Evolutionary conservation across 805 yeast species (phyloP).

Genomic region (Metschnikowia aberdeeniae): DNA sequence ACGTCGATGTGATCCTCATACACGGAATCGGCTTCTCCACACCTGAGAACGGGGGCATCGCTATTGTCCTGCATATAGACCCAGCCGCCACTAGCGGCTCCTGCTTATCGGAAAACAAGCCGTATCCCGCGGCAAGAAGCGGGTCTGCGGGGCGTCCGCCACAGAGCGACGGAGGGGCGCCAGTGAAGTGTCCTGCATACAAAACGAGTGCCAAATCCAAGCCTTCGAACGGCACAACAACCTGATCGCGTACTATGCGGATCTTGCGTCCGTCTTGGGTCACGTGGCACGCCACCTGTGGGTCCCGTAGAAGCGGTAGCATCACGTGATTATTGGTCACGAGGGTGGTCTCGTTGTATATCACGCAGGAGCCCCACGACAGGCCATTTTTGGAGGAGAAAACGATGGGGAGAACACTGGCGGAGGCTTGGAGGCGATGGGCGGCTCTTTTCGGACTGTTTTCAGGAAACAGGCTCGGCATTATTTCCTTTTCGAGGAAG

Average conservation of each 20-base stretch:
- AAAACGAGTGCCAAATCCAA: conserved; percentile 37
- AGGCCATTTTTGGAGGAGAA: background rate
- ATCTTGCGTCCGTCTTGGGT: conserved; percentile 2
- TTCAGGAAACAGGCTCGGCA: too few relatives aligned
- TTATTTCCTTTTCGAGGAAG: background rate
- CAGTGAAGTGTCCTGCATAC: conserved; percentile 2
- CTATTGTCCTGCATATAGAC: conserved; percentile 19
- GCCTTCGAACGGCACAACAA: conserved; percentile 27
- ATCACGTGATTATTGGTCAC: conserved; percentile 43
- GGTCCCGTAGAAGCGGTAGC: conserved; percentile 12
- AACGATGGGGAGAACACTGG: conserved; percentile 1
- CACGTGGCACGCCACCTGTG: conserved; percentile 6
- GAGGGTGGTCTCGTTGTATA: conserved; percentile 27
- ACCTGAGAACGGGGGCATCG: conserved; percentile 9
- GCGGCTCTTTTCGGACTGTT: too few relatives aligned
- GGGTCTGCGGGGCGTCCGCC: conserved; percentile 13
- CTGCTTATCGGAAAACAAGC: conserved; percentile 29
- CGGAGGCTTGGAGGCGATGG: background rate
- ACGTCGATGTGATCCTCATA: conserved; percentile 35
- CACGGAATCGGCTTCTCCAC: conserved; percentile 7
- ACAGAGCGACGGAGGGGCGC: background rate
- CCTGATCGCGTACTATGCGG: conserved; percentile 16
- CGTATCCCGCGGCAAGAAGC: conserved; percentile 37
- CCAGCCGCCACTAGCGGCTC: conserved; percentile 36
- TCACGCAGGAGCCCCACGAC: conserved; percentile 43